These are phyloP conservation scores for Candida montana DNA, from an alignment of 805 yeast species.

Conservation along the genomic window DNA sequence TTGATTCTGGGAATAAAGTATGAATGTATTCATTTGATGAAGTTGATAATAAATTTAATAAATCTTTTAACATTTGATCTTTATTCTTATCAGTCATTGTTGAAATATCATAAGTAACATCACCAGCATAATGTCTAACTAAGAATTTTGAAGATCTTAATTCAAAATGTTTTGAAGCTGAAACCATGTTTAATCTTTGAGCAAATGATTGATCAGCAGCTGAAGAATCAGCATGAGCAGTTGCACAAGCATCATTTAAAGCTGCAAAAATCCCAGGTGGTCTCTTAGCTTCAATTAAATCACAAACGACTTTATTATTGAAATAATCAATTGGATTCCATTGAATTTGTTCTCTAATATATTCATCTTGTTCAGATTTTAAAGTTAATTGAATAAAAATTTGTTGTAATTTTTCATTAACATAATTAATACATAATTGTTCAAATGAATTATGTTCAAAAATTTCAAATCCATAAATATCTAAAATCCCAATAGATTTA, in stretches of 20 bases:
- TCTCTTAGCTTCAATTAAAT: constrained; percentile 84
- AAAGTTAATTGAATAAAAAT: constrained; percentile 92
- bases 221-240: constrained; percentile 94
- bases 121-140: constrained; percentile 97
- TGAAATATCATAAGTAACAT: constrained; percentile 84
- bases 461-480: constrained; percentile 94
- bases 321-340: constrained; percentile 98
- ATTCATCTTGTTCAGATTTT: constrained; percentile 97
- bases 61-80: constrained; percentile 86
- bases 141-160: constrained; percentile 81
- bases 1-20: constrained; percentile 55
- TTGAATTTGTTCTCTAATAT: constrained; percentile 87
- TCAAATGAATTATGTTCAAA: constrained; percentile 94
- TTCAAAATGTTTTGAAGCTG: constrained; percentile 82
- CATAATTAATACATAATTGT: constrained; percentile 92
- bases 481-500: constrained; percentile 87
- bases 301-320: constrained; percentile 95
- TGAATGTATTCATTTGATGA: constrained; percentile 62
- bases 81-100: constrained; percentile 96
- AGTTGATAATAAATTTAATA: constrained; percentile 71
- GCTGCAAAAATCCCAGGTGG: constrained; percentile 98
- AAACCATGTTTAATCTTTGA: constrained; percentile 81
- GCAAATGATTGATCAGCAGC: constrained; percentile 98
- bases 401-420: constrained; percentile 93
- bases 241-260: constrained; percentile 92